Base-by-base conservation (phyloP, 2,329 filamentous ascomycete species). In the Drechslerella dactyloides region DNA sequence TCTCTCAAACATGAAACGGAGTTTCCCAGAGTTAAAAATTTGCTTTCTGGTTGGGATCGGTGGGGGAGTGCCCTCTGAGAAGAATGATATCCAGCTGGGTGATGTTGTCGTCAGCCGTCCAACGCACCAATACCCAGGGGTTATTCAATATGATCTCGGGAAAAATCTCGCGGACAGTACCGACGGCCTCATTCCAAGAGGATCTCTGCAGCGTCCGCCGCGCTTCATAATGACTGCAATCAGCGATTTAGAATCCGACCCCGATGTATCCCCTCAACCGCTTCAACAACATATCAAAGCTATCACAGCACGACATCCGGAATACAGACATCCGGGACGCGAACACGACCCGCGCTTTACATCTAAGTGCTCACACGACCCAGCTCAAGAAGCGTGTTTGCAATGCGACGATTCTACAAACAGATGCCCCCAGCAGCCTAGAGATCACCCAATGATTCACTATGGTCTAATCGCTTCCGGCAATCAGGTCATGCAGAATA, bases 101-200 rank as follows among this genome's bases (percentile, higher is more conserved):
- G 64, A 69, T 23, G 64, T 69, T 17, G 64, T 69, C 0, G 57
- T 69, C 8, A 69, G 64, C 21, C 57, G 57, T 0, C 64, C 64
- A 30, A 69, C 13, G 19, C 51, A n/a, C 4, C 17, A 7, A n/a
- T 17, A 62, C 17, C 21, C 51, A 15, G 64, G 64, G 6, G 64
- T 69, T n/a, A 69, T 69, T n/a, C 57, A 69, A 19, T 62, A 69
- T 15, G 64, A 69, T 27, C n/a, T 57, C 8, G 64, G 57, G 7
- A 57, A 69, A 44, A 33, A 19, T 44, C 56, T 69, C 10, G 42
- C n/a, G n/a, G n/a, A n/a, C n/a, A n/a, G 53, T 1, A 33, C 24
- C 7, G 42, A 30, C 15, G 23, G 13, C 15, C 60, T 53, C 33
- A 13, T 33, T 11, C 17, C 40, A 44, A 61, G 42, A 1, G 64